These are phyloP conservation scores for Globisporangium iwayamae DNA, from an alignment of 352 stramenopile genomes.

Conservation along the genomic window DNA sequence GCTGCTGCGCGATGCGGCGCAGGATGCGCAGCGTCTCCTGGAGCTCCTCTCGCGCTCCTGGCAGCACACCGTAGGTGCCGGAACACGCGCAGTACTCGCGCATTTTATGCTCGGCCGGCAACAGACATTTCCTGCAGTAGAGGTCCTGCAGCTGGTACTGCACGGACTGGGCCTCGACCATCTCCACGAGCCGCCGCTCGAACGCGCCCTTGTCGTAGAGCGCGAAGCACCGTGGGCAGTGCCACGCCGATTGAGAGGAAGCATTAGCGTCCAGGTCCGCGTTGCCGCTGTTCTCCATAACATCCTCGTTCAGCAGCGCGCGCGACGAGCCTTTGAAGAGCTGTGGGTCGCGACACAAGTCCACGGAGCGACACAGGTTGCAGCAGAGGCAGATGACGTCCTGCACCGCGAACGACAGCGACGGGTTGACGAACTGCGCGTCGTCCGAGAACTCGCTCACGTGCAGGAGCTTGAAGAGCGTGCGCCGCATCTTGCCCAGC, in stretches of 20 bases:
- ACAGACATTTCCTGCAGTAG: conserved; percentile 73
- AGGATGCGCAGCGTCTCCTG: conserved; percentile 60
- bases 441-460: conserved; percentile 75
- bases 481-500: conserved; percentile 89
- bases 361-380: conserved; percentile 94
- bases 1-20: conserved; percentile 60
- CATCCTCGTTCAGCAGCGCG: conserved; percentile 21
- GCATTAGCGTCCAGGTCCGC: conserved; percentile 18
- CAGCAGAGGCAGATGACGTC: conserved; percentile 97
- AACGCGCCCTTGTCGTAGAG: conserved; percentile 89
- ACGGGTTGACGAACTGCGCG: conserved; percentile 93
- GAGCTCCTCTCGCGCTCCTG: conserved; percentile 16
- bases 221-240: conserved; percentile 91
- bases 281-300: conserved; percentile 20
- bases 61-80: conserved; percentile 22
- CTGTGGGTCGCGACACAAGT: conserved; percentile 93
- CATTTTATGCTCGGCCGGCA: conserved; percentile 77
- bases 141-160: conserved; percentile 93
- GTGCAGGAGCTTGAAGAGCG: conserved; percentile 82
- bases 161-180: conserved; percentile 82
- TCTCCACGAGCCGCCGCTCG: conserved; percentile 89
- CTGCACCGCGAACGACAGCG: conserved; percentile 92
- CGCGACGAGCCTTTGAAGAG: conserved; percentile 77
- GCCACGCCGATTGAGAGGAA: conserved; percentile 47
- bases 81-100: conserved; percentile 78